A percentile compares a stretch with the other conserved stretches of the same genome.
Evolutionary conservation across 1,139 yeast genomes (phyloP).

Genomic region (Suhomyces choctaworum): DNA sequence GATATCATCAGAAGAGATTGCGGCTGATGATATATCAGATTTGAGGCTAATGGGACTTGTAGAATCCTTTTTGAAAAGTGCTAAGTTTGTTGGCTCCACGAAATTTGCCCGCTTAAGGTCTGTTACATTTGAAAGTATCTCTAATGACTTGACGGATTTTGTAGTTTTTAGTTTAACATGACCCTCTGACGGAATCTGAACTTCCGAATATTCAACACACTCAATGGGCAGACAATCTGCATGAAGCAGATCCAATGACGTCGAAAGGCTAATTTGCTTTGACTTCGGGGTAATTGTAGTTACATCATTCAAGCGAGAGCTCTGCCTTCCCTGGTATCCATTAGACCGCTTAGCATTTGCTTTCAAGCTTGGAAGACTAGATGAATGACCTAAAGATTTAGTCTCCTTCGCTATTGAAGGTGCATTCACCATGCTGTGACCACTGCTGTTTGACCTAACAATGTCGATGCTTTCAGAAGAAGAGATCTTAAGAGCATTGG

Average conservation of each 20-base stretch:
- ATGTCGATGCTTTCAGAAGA: constrained; percentile 46
- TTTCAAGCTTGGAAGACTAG: constrained; percentile 41
- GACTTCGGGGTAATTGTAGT: too few relatives aligned
- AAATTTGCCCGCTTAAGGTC: too few relatives aligned
- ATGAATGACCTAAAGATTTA: constrained; percentile 39
- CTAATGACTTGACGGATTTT: too few relatives aligned
- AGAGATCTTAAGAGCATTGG: constrained; percentile 46
- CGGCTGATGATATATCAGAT: constrained; percentile 32
- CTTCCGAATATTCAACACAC: too few relatives aligned
- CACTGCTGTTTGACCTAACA: constrained; percentile 27
- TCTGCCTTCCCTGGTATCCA: constrained; percentile 11
- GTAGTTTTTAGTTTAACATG: too few relatives aligned
- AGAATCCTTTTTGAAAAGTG: constrained; percentile 16
- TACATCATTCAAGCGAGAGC: constrained; percentile 14
- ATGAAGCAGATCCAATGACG: too few relatives aligned
- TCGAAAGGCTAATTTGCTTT: too few relatives aligned
- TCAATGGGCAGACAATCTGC: too few relatives aligned
- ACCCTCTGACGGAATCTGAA: too few relatives aligned
- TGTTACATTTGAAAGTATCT: too few relatives aligned
- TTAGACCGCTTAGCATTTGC: constrained; percentile 19
- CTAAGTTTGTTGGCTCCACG: not conserved
- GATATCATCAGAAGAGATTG: constrained; percentile 32
- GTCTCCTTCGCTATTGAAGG: constrained; percentile 14
- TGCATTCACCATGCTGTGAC: constrained; percentile 12
- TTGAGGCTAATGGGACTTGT: constrained; percentile 32